These are phyloP conservation scores for Eucalyptus pauciflora DNA, from an alignment of 345 rosid genomes.

Conservation along the genomic window DNA sequence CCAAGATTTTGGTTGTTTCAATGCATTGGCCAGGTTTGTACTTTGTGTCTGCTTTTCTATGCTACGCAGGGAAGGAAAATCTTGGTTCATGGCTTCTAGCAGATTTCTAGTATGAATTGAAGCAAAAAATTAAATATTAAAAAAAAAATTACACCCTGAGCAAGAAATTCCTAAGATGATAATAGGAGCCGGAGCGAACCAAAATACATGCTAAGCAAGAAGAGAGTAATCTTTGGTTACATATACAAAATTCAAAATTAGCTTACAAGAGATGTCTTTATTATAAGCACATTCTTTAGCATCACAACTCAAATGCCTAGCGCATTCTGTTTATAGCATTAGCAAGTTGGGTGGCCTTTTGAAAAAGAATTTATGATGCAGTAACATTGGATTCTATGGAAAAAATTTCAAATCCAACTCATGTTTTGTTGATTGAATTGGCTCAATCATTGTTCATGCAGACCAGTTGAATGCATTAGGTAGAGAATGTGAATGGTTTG, in stretches of 20 bases:
- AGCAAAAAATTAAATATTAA: fast-evolving
- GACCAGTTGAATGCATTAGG: no score
- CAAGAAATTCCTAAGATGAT: background rate
- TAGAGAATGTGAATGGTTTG: no score
- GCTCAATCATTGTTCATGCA: background rate
- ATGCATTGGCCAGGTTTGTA: background rate
- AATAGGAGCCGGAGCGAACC: background rate
- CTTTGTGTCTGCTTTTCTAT: background rate
- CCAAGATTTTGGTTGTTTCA: background rate
- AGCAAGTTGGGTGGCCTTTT: background rate
- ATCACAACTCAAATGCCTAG: background rate
- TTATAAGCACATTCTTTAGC: background rate
- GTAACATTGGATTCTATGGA: background rate
- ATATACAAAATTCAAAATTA: no score
- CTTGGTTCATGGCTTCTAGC: background rate
- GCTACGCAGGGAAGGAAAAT: background rate
- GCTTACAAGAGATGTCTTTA: background rate
- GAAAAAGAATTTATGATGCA: background rate
- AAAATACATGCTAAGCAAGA: background rate
- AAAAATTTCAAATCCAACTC: no score
- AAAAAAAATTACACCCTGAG: background rate
- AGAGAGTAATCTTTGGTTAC: background rate
- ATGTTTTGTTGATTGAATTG: background rate
- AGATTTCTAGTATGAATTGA: background rate
- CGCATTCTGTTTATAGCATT: background rate